These are phyloP conservation scores for Tilletiaria anomala DNA, from an alignment of 1,284 basidiomycete genomes.

Conservation along the genomic window DNA sequence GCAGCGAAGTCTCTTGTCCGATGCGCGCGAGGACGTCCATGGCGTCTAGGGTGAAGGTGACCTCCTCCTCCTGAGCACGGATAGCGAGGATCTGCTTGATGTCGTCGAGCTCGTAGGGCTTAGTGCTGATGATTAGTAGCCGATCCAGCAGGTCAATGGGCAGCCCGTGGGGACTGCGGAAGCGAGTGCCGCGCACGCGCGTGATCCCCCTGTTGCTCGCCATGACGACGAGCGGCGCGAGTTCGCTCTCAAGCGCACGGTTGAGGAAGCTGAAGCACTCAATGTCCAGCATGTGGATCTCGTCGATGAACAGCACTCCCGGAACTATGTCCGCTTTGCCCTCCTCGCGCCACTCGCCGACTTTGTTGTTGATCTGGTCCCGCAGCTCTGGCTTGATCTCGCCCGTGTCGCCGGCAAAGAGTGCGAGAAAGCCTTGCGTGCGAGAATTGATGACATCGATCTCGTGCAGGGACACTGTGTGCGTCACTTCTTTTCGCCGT, in stretches of 20 bases:
- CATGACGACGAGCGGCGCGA: conserved; percentile 94
- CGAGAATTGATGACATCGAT: conserved; percentile 98
- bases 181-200: conserved; percentile 84
- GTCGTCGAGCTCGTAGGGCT: conserved; percentile 70
- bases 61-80: conserved; percentile 91
- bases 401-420: conserved; percentile 69
- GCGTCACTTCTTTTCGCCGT: conserved; percentile 87
- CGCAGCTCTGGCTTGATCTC: conserved; percentile 96
- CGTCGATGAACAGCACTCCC: conserved; percentile 48
- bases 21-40: conserved; percentile 65
- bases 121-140: conserved; percentile 85
- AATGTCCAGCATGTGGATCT: conserved; percentile 87
- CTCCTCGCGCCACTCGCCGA: conserved; percentile 95
- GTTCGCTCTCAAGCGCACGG: conserved; percentile 79
- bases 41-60: conserved; percentile 63
- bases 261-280: conserved; percentile 99
- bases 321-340: conserved; percentile 97
- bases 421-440: conserved; percentile 65
- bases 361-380: conserved; percentile 91
- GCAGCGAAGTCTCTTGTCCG: conserved; percentile 57
- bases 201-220: conserved; percentile 92
- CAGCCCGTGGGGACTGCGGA: conserved; percentile 82
- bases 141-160: conserved; percentile 88
- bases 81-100: conserved; percentile 84
- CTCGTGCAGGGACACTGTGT: conserved; percentile 93